Evolutionary conservation across 768 basidiomycete genomes (phyloP).

Genomic region (Rhodotorula diobovata): DNA sequence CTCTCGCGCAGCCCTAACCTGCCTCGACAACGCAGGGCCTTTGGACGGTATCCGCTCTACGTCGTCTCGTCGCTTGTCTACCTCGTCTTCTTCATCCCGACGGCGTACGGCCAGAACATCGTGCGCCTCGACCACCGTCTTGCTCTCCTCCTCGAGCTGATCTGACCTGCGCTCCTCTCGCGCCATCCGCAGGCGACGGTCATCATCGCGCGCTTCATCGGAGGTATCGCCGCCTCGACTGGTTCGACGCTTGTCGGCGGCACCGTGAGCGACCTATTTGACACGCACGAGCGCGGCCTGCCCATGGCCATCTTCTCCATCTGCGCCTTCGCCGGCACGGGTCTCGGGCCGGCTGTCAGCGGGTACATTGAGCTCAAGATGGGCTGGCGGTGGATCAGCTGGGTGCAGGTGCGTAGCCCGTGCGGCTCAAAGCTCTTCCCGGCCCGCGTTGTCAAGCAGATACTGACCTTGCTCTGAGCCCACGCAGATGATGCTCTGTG

Average conservation of each 20-base stretch:
- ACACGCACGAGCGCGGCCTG: slow-evolving; percentile 42
- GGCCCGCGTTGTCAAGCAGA: no score
- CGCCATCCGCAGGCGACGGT: slow-evolving; percentile 39
- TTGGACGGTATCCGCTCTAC: slow-evolving; percentile 46
- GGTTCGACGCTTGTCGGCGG: slow-evolving; percentile 49
- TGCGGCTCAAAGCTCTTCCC: not conserved
- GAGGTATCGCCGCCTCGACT: slow-evolving; percentile 45
- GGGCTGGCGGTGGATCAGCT: slow-evolving; percentile 68
- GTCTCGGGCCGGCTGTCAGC: slow-evolving; percentile 62
- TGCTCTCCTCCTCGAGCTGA: not conserved
- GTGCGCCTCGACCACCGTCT: not conserved
- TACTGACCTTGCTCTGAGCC: no score
- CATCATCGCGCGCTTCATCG: slow-evolving; percentile 46
- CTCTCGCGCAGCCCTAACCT: not conserved
- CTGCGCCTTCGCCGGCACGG: slow-evolving; percentile 59
- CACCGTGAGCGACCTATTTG: slow-evolving; percentile 48
- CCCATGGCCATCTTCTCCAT: slow-evolving; percentile 58
- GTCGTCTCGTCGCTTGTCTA: slow-evolving; percentile 41
- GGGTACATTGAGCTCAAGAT: slow-evolving; percentile 54
- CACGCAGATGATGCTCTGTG: slow-evolving; percentile 53
- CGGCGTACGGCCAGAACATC: slow-evolving; percentile 46
- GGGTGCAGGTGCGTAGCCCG: slow-evolving; percentile 24
- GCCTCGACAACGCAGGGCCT: not conserved
- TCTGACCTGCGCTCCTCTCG: not conserved
- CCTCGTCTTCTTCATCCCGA: slow-evolving; percentile 33